Evolutionary conservation across 805 yeast genomes (phyloP), one percentile per base, ranked within the genome.

Genomic region (Candida ponderosae): DNA sequence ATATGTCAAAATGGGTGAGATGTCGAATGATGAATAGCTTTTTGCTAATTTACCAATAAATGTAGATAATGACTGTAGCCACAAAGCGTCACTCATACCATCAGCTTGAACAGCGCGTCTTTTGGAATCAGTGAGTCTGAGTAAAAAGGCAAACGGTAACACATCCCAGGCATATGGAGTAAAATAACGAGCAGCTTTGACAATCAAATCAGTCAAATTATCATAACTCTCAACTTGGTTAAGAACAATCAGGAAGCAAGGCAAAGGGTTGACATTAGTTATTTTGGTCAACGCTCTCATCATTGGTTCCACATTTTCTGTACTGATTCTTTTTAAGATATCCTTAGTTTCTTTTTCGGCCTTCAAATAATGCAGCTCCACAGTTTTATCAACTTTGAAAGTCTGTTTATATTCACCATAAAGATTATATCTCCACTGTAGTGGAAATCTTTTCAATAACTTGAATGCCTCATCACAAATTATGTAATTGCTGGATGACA

Each of bases 151-250:
- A 49, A 76, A 78, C 5, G 89, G 80, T 23, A 90, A 58, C 3
- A 78, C 83, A 56, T 90, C 97, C 88, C 95, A 87, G 0, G 88
- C 87, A 49, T 81, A 80, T 5, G 63, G 70, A 35, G 79, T 81
- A 54, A 87, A 86, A 51, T 75, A 81, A 30, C 76, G 65, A 0
- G 96, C 87, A 6, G 93, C 75, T 33, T 81, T 81, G 9, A 86
- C 88, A 6, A 90, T 77, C 40, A 90, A 65, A 29, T 76, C 78
- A 32, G 81, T 82, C 44, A 90, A 72, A 52, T 90, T 90, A 52
- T 83, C 95, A 54, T 90, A 90, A 62, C 93, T 86, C 57, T 90
- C 97, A 44, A 90, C 76, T 52, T 87, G 96, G 33, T 76, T 76
- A 10, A 89, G 66, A 33, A 85, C 70, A 0, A 84, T 79, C 18